Base-by-base conservation (phyloP, 257 asterid species). In the Anisodus tanguticus region DNA sequence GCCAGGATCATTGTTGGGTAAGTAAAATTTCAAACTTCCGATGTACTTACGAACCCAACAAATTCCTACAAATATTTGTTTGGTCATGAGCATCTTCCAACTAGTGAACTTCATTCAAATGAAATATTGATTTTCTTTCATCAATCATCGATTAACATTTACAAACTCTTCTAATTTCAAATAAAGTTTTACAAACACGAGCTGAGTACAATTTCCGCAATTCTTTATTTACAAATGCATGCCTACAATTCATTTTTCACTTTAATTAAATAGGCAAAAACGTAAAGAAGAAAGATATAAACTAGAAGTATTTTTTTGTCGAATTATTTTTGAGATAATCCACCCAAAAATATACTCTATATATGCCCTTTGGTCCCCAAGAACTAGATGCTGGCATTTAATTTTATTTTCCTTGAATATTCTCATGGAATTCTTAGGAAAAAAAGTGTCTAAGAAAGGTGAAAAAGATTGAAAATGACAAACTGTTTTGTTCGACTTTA, bases 341-440 rank as follows among this genome's bases (percentile, higher is more conserved):
- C 79, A n/a, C 58, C 79, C 58, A 43, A 71, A 16, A 72, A 45
- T 19, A 71, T 45, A 19, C 9, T 19, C 19, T 12, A 8, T 49
- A 8, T 8, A 49, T 41, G 45, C 6, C 45, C 45, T 49, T 22
- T 22, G 22, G 43, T 22, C 53, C 62, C 62, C 62, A 49, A 74
- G 62, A 74, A 51, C 13, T 49, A 22, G 41, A 12, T 74, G 59
- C 22, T 47, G 62, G 43, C 81, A 49, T 74, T 22, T 10, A 49
- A 74, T 49, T 74, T 74, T 11, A 49, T 74, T 74, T 74, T 74
- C 60, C 59, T 47, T 74, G 62, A 74, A 74, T 74, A 74, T 74
- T 74, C 81, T 74, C 45, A 13, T 74, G 41, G 37, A 49, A 49
- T 49, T 26, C 11, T 74, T 35, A 3, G 2, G 3, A 45, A n/a